Evolutionary conservation across 176 grass and related monocot genomes (phyloP).

Genomic region (Poa annua): DNA sequence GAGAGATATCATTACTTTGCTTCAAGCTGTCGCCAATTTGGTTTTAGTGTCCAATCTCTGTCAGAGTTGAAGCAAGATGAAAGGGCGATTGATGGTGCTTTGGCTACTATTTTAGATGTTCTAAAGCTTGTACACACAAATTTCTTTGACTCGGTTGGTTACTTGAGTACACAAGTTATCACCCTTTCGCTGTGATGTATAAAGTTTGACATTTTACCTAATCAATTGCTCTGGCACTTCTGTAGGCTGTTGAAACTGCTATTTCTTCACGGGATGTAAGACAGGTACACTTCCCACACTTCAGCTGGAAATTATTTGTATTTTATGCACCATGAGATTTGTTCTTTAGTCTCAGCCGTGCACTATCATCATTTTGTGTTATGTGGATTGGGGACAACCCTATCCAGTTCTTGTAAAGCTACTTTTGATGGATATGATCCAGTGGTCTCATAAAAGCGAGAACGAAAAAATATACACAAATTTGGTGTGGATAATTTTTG

Average conservation of each 20-base stretch:
- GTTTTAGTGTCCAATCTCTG: slow-evolving; percentile 59
- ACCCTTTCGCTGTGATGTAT: not conserved
- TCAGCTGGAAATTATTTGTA: slow-evolving; percentile 5
- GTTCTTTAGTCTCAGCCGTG: not conserved
- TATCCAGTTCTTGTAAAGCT: slow-evolving; percentile 5
- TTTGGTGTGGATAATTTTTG: slow-evolving; percentile 21
- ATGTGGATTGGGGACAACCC: not conserved
- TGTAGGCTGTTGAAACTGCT: slow-evolving; percentile 62
- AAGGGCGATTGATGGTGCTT: slow-evolving; percentile 77
- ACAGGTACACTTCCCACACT: slow-evolving; percentile 51
- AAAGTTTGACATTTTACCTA: slow-evolving; percentile 9
- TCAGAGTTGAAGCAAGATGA: slow-evolving; percentile 82
- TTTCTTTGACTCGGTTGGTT: slow-evolving; percentile 86
- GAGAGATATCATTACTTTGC: slow-evolving; percentile 97
- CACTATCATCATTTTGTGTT: not conserved
- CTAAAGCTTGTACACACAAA: slow-evolving; percentile 67
- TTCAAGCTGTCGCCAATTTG: slow-evolving; percentile 78
- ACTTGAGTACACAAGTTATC: slow-evolving; percentile 21
- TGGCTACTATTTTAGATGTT: slow-evolving; percentile 81
- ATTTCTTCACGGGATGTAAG: slow-evolving; percentile 75
- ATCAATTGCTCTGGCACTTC: slow-evolving; percentile 30
- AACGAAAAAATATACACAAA: not conserved
- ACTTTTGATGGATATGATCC: slow-evolving; percentile 16
- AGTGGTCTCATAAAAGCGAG: not conserved
- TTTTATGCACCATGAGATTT: slow-evolving; percentile 7